Evolutionary conservation across 164 flowering plant species (phyloP), one percentile per base, ranked within the genome.

Genomic region (Houttuynia cordata): DNA sequence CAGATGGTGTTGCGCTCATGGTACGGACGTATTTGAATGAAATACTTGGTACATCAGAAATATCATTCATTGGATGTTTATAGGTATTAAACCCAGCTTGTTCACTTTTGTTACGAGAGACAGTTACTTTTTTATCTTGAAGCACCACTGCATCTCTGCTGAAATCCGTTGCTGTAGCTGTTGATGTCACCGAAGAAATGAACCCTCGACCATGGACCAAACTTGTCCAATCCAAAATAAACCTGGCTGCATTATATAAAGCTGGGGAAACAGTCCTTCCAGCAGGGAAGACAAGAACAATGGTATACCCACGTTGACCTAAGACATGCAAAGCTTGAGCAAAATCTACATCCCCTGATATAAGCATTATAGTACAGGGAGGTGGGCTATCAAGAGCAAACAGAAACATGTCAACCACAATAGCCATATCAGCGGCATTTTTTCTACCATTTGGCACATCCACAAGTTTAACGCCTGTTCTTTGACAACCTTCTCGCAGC

Each of bases 391-490:
- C 98, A 47, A 93, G 96, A 58, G 98, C 98, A 80, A 93, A 93
- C 23, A 93, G 77, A 62, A 93, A 93, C 97, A 93, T 86, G 76
- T 93, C 98, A 55, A 93, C 80, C 72, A 93, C 67, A 58, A 93
- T 93, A 53, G 98, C 98, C 71, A 89, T 93, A 66, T 93, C 98
- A 25, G 97, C 97, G 34, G 98, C 97, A 75, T 93, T 97, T 70
- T 93, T 93, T 63, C 98, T 78, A 12, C 97, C 96, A 71, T 93
- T 90, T 5, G 98, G 98, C 12, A 93, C 98, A 75, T 92, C 98
- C 45, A 90, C 57, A 61, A 93, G 96, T 62, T 86, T 93, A 39
- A 93, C 92, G 55, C 97, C 98, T 45, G 97, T 93, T 67, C 98
- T 84, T 66, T 93, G 98, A 71, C 96, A 89, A 10, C 97, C 97